A percentile compares a stretch with the other conserved stretches of the same genome.
phyloP scores from a whole-genome alignment of 768 basidiomycete genomes.

The Trametes cingulata region DNA sequence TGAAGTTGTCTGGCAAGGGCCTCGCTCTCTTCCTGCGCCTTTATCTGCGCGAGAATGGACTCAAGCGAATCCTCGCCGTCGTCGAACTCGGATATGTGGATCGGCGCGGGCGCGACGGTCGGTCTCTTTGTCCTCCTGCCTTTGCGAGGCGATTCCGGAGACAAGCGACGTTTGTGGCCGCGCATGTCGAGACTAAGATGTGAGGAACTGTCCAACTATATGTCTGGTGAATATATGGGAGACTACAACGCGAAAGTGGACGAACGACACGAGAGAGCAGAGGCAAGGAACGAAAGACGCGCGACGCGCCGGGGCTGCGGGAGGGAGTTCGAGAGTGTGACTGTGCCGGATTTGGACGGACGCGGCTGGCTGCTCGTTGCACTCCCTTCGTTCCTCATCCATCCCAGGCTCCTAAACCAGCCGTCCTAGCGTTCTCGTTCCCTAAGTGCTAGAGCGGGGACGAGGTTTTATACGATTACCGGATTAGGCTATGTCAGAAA shows the following conservation, averaged over 20 bases:
- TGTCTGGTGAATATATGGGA: not conserved
- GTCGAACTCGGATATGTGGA: slow-evolving; percentile 29
- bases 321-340: slow-evolving; percentile 6
- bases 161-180: slow-evolving; percentile 16
- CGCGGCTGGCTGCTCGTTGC: slow-evolving; percentile 11
- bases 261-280: not conserved
- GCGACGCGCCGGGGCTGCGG: slow-evolving; percentile 9
- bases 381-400: not conserved
- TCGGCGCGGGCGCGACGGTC: slow-evolving; percentile 3
- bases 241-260: not conserved
- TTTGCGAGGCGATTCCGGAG: not conserved
- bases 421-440: too few relatives aligned
- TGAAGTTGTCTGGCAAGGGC: slow-evolving; percentile 40
- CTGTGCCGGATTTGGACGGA: slow-evolving; percentile 11
- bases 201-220: not conserved
- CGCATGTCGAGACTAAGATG: slow-evolving; percentile 11
- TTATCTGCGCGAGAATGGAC: slow-evolving; percentile 42
- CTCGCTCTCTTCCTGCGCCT: slow-evolving; percentile 46
- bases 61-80: slow-evolving; percentile 44
- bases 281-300: not conserved
- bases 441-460: too few relatives aligned
- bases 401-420: too few relatives aligned
- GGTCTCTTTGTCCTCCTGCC: slow-evolving; percentile 6
- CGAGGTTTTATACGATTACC: too few relatives aligned
- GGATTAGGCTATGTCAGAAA: too few relatives aligned